A percentile compares a stretch with the other conserved stretches of the same genome.
phyloP scores from a whole-genome alignment of 2,329 filamentous ascomycete species.

The Domatiomyces catenatus region DNA sequence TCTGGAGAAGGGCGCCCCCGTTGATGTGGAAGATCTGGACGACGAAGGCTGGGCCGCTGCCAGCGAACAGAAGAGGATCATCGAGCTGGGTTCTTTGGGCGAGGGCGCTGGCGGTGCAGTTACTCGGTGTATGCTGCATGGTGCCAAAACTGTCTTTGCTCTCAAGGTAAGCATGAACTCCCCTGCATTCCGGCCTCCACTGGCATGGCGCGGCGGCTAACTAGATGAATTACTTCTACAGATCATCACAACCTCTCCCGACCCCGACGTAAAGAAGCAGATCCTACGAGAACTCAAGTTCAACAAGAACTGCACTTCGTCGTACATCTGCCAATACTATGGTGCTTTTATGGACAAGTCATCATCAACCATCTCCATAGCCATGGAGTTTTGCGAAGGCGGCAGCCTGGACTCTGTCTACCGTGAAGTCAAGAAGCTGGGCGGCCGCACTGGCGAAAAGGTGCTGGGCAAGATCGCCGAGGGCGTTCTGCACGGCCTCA shows the following conservation, averaged over 20 bases:
- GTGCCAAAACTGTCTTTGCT: constrained; percentile 87
- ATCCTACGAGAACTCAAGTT: constrained; percentile 92
- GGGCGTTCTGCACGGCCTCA: constrained; percentile 81
- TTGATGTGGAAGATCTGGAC: constrained; percentile 89
- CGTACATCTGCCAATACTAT: constrained; percentile 95
- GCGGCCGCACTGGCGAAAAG: constrained; percentile 89
- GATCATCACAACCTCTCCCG: constrained; percentile 97
- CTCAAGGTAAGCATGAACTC: constrained; percentile 57
- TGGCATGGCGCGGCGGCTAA: constrained; percentile 1
- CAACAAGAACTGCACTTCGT: constrained; percentile 92
- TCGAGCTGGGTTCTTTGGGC: constrained; percentile 75
- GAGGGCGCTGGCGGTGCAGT: constrained; percentile 94
- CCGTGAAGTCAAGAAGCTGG: constrained; percentile 88
- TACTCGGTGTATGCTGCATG: constrained; percentile 75
- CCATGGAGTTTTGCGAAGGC: constrained; percentile 98
- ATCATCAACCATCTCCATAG: constrained; percentile 94
- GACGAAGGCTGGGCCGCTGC: constrained; percentile 92
- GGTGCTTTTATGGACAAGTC: constrained; percentile 91
- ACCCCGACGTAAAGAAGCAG: constrained; percentile 96
- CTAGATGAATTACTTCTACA: constrained; percentile 25
- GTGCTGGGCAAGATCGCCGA: constrained; percentile 94
- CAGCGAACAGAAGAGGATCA: constrained; percentile 72
- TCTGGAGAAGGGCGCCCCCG: constrained; percentile 62
- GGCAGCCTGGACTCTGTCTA: constrained; percentile 94
- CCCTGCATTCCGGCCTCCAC: not conserved